Evolutionary conservation across 2,329 filamentous ascomycete species (phyloP).

Genomic region (Neofusicoccum kwambonambiense): DNA sequence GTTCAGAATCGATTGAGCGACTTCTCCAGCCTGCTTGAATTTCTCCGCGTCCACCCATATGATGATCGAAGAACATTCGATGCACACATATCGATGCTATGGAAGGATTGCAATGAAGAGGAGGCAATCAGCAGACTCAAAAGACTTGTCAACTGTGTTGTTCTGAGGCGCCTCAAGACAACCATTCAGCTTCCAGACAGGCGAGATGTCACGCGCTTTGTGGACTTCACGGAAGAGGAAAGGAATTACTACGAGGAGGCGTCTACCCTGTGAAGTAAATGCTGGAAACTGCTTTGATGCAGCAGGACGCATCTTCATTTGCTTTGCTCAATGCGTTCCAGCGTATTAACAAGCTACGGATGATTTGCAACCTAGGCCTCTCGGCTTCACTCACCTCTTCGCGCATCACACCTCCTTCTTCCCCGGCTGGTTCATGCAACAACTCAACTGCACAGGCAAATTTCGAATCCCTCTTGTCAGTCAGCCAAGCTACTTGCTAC

Average conservation of each 20-base stretch:
- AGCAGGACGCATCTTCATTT: not conserved
- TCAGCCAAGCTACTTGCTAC: not conserved
- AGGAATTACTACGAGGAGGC: not conserved
- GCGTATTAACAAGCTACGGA: not conserved
- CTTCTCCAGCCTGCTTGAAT: slow-evolving; percentile 44
- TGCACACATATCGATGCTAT: not conserved
- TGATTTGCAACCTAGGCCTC: not conserved
- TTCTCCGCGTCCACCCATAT: slow-evolving; percentile 46
- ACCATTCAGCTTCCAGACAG: slow-evolving; percentile 42
- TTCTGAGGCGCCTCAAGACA: slow-evolving; percentile 42
- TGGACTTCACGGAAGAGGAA: not conserved
- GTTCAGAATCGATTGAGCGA: slow-evolving; percentile 50
- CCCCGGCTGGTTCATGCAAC: not conserved
- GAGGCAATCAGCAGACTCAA: not conserved
- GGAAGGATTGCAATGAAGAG: not conserved
- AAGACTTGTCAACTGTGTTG: slow-evolving; percentile 36
- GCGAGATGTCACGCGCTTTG: slow-evolving; percentile 31
- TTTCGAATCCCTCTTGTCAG: not conserved
- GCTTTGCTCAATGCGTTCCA: not conserved
- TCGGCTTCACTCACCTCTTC: too few species aligned
- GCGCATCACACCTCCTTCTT: slow-evolving; percentile 25
- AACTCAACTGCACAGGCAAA: not conserved
- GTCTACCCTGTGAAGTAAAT: not conserved
- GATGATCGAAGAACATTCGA: not conserved
- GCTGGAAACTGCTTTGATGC: not conserved